phyloP scores from a whole-genome alignment of 129 eudicot genomes.

The Flaveria robusta region DNA sequence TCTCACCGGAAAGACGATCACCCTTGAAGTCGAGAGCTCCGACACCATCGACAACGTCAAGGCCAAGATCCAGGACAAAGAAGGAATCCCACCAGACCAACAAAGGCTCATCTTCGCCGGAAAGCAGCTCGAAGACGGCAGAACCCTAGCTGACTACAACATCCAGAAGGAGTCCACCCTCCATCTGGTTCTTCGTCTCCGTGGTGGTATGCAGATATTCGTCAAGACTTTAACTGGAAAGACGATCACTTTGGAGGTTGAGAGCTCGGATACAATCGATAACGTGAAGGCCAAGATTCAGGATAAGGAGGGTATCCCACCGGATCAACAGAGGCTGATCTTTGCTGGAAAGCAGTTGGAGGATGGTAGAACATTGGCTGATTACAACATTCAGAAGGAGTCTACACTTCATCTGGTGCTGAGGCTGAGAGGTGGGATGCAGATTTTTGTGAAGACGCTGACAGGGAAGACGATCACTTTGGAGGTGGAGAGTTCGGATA shows the following conservation, averaged over 20 bases:
- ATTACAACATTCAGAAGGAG: constrained; percentile 19
- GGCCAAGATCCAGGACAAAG: constrained; percentile 48
- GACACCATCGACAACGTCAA: constrained; percentile 46
- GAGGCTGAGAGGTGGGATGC: constrained; percentile 50
- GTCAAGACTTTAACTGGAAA: constrained; percentile 43
- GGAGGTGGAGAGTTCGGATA: not conserved
- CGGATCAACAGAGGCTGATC: not conserved
- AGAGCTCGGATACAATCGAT: not conserved
- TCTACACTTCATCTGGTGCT: constrained; percentile 30
- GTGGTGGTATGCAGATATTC: constrained; percentile 49
- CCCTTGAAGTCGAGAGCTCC: constrained; percentile 37
- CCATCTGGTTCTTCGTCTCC: constrained; percentile 36
- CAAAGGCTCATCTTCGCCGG: constrained; percentile 44
- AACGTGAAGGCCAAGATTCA: not conserved
- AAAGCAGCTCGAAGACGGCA: constrained; percentile 43
- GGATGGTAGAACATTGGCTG: not conserved
- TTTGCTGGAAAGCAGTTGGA: constrained; percentile 1
- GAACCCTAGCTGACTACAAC: constrained; percentile 43
- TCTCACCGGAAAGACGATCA: constrained; percentile 43
- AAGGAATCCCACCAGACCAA: constrained; percentile 48
- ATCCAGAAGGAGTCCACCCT: constrained; percentile 48
- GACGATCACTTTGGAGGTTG: constrained; percentile 1
- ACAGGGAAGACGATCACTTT: not conserved
- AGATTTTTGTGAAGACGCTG: not conserved
- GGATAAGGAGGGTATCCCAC: not conserved